Percentiles rank a stretch among this genome's conserved stretches.
These are phyloP conservation scores for Lachnum nothofagi DNA, from an alignment of 2,329 filamentous ascomycete genomes.

Conservation along the genomic window DNA sequence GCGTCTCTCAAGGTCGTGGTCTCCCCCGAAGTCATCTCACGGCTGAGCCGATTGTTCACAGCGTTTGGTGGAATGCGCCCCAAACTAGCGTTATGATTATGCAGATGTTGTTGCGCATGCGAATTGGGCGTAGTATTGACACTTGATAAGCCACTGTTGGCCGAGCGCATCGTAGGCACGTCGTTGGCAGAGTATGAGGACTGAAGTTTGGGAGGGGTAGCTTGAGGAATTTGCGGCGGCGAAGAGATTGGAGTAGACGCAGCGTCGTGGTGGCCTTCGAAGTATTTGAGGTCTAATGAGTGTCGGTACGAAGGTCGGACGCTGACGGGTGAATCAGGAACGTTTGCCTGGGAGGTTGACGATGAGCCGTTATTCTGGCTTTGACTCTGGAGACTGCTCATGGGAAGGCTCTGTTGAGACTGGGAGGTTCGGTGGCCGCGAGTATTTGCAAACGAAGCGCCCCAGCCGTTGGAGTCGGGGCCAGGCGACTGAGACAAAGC, in stretches of 20 bases:
- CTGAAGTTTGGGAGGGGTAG: conserved; percentile 69
- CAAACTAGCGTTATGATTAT: conserved; percentile 75
- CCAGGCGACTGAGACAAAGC: conserved; percentile 64
- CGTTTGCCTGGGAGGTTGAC: conserved; percentile 33
- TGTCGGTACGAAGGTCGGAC: conserved; percentile 49
- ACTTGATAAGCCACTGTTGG: conserved; percentile 32
- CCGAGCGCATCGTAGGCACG: conserved; percentile 70
- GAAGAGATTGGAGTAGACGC: conserved; percentile 31
- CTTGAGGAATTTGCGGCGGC: conserved; percentile 48
- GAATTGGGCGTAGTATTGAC: conserved; percentile 44
- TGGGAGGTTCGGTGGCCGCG: conserved; percentile 26
- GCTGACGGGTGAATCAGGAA: conserved; percentile 43
- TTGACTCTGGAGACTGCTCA: conserved; percentile 24
- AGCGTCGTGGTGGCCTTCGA: conserved; percentile 33
- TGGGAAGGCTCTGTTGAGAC: conserved; percentile 45
- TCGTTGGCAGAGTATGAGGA: conserved; percentile 89
- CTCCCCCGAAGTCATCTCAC: conserved; percentile 52
- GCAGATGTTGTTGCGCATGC: conserved; percentile 53
- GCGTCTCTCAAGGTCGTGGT: conserved; percentile 37
- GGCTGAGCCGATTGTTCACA: conserved; percentile 63
- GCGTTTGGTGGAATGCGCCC: conserved; percentile 70
- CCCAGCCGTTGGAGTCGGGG: conserved; percentile 39
- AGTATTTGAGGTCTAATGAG: conserved; percentile 52
- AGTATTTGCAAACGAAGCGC: conserved; percentile 26
- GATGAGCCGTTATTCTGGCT: conserved; percentile 33